Conservation (phyloP, 2,329 filamentous ascomycete species). For the Zymoseptoria pseudotritici region DNA sequence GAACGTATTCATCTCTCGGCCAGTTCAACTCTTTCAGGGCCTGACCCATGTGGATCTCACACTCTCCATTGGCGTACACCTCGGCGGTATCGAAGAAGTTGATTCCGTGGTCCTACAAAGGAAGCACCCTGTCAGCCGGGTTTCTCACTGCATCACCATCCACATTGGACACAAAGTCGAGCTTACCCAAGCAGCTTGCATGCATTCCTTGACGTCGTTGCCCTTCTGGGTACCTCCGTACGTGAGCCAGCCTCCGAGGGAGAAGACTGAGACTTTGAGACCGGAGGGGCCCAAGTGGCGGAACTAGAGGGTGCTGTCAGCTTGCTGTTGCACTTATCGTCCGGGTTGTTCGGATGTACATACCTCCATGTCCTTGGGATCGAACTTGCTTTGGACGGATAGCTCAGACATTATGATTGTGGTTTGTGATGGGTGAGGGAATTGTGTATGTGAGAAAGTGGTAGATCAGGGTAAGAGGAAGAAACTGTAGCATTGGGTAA, state of each 20-base stretch:
- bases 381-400: slow-evolving; percentile 39
- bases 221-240: slow-evolving; percentile 46
- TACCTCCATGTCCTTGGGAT: slow-evolving; percentile 41
- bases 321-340: neutral
- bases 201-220: slow-evolving; percentile 44
- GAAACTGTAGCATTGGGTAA: neutral
- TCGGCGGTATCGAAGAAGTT: slow-evolving; percentile 46
- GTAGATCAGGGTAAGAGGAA: neutral
- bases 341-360: neutral
- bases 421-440: neutral
- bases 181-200: slow-evolving; percentile 39
- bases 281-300: slow-evolving; percentile 41
- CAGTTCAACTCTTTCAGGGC: slow-evolving; percentile 40
- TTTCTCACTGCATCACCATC: neutral
- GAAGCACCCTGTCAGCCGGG: neutral
- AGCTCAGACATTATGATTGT: slow-evolving; percentile 20
- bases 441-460: neutral
- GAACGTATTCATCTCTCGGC: slow-evolving; percentile 42
- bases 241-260: slow-evolving; percentile 41
- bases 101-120: slow-evolving; percentile 35
- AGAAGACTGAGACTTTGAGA: slow-evolving; percentile 45
- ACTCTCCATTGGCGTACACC: slow-evolving; percentile 51
- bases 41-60: slow-evolving; percentile 52
- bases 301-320: slow-evolving; percentile 17
- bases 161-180: neutral